A percentile compares a stretch with the other conserved stretches of the same genome.
Evolutionary conservation across 768 basidiomycete genomes (phyloP).

Genomic region (Lactarius tabidus): DNA sequence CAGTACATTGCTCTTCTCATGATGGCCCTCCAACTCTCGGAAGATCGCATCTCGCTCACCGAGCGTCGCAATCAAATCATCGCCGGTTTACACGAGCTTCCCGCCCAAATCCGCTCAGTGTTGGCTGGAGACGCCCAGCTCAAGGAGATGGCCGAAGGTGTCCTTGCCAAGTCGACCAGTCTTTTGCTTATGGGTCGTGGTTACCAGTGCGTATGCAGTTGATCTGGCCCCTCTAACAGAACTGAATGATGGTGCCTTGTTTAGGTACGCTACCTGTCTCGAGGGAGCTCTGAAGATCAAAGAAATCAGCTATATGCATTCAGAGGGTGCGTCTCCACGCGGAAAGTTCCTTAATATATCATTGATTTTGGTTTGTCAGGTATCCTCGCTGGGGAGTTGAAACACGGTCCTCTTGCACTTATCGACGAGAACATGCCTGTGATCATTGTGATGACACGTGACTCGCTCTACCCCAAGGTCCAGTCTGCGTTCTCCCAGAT

Average conservation of each 20-base stretch:
- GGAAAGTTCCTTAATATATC: background rate
- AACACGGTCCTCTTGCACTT: conserved; percentile 96
- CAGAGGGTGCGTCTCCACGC: conserved; percentile 48
- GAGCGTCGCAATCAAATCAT: conserved; percentile 92
- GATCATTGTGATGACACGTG: conserved; percentile 99
- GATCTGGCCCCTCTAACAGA: background rate
- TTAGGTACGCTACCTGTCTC: conserved; percentile 88
- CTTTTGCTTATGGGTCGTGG: conserved; percentile 96
- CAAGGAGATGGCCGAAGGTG: conserved; percentile 79
- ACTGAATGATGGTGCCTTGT: conserved; percentile 12
- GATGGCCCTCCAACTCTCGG: conserved; percentile 97
- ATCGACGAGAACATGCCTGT: conserved; percentile 99
- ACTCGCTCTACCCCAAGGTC: conserved; percentile 97
- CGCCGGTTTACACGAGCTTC: conserved; percentile 85
- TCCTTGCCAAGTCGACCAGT: conserved; percentile 73
- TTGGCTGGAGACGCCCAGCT: conserved; percentile 73
- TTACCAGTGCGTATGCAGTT: conserved; percentile 66
- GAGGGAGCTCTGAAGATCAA: conserved; percentile 99
- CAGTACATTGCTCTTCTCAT: conserved; percentile 98
- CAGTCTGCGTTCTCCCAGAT: conserved; percentile 96
- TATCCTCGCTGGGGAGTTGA: conserved; percentile 97
- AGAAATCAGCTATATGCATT: conserved; percentile 94
- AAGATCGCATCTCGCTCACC: conserved; percentile 92
- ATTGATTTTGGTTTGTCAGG: conserved; percentile 40
- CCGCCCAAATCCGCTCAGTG: conserved; percentile 82